These are phyloP conservation scores for Hypoxylon sp. DNA, from an alignment of 2,329 filamentous ascomycete species.

Conservation along the genomic window DNA sequence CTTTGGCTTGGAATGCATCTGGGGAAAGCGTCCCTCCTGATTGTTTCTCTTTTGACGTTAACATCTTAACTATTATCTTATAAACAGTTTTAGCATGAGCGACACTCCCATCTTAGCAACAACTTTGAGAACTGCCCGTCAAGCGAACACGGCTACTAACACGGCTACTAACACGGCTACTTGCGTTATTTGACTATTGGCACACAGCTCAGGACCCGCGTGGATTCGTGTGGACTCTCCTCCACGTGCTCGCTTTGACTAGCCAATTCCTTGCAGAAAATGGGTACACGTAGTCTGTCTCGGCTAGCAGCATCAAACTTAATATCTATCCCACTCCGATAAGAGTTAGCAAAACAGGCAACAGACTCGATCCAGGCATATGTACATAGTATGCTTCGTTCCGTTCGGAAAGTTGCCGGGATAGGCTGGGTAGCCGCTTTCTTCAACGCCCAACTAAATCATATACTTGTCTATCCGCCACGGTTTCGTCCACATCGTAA, in stretches of 20 bases:
- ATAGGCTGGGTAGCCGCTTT: conserved; percentile 33
- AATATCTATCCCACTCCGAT: conserved; percentile 15
- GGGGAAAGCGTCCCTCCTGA: conserved; percentile 3
- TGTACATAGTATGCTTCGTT: background rate
- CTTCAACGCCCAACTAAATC: conserved; percentile 9
- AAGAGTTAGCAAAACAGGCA: conserved; percentile 8
- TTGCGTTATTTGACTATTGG: conserved; percentile 12
- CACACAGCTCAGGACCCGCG: conserved; percentile 18
- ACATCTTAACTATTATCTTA: conserved; percentile 5
- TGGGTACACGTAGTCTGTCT: conserved; percentile 29
- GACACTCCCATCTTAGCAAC: background rate
- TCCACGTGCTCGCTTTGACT: conserved; percentile 35
- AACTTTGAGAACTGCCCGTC: no score
- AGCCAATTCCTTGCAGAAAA: conserved; percentile 33
- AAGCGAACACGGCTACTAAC: no score
- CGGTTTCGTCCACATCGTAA: background rate
- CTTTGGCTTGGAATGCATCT: conserved; percentile 14
- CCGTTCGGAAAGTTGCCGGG: conserved; percentile 20
- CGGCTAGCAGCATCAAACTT: conserved; percentile 28
- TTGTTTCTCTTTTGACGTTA: conserved; percentile 9
- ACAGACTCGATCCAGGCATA: conserved; percentile 20
- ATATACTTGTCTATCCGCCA: background rate
- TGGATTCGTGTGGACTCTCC: conserved; percentile 25
- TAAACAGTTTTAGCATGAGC: conserved; percentile 1
- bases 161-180: no score